Conservation (phyloP, 768 basidiomycete genomes). For the Termitomyces heimii region DNA sequence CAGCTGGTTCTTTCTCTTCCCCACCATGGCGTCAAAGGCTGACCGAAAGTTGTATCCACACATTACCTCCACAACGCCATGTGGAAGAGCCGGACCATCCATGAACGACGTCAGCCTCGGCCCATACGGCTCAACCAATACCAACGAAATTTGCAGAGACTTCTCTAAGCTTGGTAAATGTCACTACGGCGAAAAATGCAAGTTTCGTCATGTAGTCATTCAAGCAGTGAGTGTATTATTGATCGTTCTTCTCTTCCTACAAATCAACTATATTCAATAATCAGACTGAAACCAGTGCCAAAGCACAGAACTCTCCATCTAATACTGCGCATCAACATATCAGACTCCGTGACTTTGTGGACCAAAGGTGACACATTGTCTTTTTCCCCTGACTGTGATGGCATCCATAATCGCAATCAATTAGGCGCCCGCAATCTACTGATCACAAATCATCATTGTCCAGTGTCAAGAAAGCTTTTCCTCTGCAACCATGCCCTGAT, state of each 20-base stretch:
- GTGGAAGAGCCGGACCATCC: not conserved
- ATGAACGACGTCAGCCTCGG: not conserved
- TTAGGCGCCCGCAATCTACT: not conserved
- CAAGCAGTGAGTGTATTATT: not conserved
- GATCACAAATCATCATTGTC: not conserved
- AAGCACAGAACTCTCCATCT: not conserved
- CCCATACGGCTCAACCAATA: not conserved
- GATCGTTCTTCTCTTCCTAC: not conserved
- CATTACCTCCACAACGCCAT: not conserved
- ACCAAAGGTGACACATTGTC: not conserved
- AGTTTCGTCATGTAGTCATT: not conserved
- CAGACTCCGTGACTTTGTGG: not conserved
- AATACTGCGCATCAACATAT: not conserved
- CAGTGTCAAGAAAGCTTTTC: not conserved
- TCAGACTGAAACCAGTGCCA: not conserved
- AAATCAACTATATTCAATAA: not conserved
- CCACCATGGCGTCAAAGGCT: not conserved
- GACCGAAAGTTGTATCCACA: not conserved
- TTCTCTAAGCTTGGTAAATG: not conserved
- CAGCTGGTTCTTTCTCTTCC: not conserved
- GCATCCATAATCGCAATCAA: not conserved
- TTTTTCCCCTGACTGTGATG: not conserved
- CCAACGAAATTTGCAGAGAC: not conserved
- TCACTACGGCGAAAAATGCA: slow-evolving; percentile 5
- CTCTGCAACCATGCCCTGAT: not conserved